Conservation (phyloP, 2,329 filamentous ascomycete genomes). For the Cercospora janseana region DNA sequence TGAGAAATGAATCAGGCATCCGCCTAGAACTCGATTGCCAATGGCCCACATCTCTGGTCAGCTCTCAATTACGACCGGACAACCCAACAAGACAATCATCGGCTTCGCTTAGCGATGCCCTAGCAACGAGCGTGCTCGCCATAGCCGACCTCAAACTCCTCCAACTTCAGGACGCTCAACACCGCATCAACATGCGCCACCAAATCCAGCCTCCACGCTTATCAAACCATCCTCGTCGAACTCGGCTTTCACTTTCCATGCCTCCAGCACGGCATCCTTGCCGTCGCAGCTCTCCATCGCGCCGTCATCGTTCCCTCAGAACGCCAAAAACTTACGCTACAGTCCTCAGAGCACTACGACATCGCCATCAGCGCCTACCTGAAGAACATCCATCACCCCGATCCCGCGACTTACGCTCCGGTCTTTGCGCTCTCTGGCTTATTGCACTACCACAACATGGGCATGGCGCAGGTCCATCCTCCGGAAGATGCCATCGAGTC, state of each 20-base stretch:
- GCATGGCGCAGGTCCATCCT: conserved; percentile 16
- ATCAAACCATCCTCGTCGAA: conserved; percentile 21
- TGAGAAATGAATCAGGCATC: conserved; percentile 6
- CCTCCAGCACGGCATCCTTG: conserved; percentile 27
- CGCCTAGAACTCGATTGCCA: conserved; percentile 23
- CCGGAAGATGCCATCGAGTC: conserved; percentile 18
- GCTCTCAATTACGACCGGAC: too few species aligned
- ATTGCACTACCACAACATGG: conserved; percentile 19
- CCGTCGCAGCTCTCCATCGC: conserved; percentile 26
- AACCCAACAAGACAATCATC: too few species aligned
- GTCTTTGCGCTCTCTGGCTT: conserved; percentile 19
- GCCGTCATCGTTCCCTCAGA: conserved; percentile 20
- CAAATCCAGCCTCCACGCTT: conserved; percentile 10
- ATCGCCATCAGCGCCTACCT: conserved; percentile 17
- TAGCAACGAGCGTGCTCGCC: too few species aligned
- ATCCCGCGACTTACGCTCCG: conserved; percentile 17
- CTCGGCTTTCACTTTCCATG: conserved; percentile 26
- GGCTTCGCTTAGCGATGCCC: too few species aligned
- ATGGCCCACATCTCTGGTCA: conserved; percentile 5
- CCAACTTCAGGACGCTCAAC: conserved; percentile 25
- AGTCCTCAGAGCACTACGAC: conserved; percentile 20
- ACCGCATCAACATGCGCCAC: conserved; percentile 16
- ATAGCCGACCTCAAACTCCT: conserved; percentile 25
- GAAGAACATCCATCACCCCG: conserved; percentile 7
- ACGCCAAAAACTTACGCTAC: conserved; percentile 13